Percentiles rank a stretch among this genome's conserved stretches.
phyloP scores from a whole-genome alignment of 2,329 filamentous ascomycete genomes.

The Diaporthe sp. region DNA sequence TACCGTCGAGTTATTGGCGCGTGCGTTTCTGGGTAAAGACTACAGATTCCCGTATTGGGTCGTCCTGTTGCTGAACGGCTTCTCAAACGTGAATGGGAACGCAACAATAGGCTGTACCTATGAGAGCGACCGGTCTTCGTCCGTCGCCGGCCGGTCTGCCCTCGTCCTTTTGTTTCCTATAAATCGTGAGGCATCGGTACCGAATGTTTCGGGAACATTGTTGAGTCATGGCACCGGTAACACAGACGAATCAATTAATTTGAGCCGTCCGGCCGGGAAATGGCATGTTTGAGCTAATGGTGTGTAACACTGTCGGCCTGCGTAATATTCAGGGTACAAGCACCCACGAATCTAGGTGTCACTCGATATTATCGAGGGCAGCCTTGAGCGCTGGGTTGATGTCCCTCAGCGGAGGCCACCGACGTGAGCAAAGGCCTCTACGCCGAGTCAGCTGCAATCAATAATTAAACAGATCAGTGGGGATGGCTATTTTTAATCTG shows the following conservation, averaged over 20 bases:
- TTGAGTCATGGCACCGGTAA: conserved; percentile 12
- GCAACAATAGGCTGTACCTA: background rate
- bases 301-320: background rate
- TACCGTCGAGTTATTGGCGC: too few relatives aligned
- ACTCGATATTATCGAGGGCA: background rate
- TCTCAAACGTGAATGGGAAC: background rate
- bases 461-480: conserved; percentile 18
- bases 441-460: background rate
- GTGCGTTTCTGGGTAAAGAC: background rate
- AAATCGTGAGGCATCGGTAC: background rate
- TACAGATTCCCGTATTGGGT: background rate
- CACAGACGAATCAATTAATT: background rate
- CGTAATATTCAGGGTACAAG: background rate
- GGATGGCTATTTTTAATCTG: conserved; percentile 3
- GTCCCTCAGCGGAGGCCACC: background rate
- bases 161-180: background rate
- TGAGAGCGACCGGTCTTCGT: background rate
- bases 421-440: background rate
- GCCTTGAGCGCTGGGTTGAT: background rate
- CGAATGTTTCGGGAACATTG: background rate
- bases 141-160: too few relatives aligned
- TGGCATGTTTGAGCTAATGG: too few relatives aligned
- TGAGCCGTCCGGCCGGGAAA: background rate
- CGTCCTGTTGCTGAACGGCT: background rate
- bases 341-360: too few relatives aligned